phyloP scores from a whole-genome alignment of 2,329 filamentous ascomycete genomes.

The Nakataea oryzae region DNA sequence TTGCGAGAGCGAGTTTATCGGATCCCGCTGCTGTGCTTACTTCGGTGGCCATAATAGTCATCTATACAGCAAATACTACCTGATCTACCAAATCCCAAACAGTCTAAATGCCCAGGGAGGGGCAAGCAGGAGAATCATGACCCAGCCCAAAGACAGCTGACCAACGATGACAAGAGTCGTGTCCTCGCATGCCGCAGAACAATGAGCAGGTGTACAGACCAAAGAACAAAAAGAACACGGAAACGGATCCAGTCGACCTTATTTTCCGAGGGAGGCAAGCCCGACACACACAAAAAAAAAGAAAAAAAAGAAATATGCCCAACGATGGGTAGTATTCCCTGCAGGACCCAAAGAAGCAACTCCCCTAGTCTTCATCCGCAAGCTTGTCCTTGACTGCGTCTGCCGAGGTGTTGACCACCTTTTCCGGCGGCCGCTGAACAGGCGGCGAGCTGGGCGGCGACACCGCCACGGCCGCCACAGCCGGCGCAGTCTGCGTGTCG shows the following conservation, averaged over 20 bases:
- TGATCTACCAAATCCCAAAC: neutral
- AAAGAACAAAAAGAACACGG: neutral
- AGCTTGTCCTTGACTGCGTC: constrained; percentile 42
- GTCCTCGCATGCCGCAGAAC: neutral
- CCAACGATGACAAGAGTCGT: neutral
- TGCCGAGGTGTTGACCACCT: constrained; percentile 37
- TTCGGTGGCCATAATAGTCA: neutral
- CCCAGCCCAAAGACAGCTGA: neutral
- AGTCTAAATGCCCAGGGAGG: neutral
- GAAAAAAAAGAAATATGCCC: neutral
- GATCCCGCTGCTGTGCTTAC: neutral
- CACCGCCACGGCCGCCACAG: constrained; percentile 3
- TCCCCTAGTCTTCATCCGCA: constrained; percentile 34
- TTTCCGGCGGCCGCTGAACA: constrained; percentile 28
- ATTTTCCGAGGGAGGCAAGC: neutral
- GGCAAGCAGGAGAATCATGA: neutral
- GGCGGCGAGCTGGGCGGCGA: constrained; percentile 1
- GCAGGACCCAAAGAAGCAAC: neutral
- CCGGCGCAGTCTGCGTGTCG: neutral
- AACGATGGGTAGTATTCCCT: neutral
- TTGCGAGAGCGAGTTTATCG: neutral
- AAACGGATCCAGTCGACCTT: neutral
- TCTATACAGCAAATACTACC: neutral
- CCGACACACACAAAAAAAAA: neutral
- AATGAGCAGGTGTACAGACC: neutral